Base-by-base conservation (phyloP, 2,329 filamentous ascomycete genomes). In the Neocucurbitaria cava region DNA sequence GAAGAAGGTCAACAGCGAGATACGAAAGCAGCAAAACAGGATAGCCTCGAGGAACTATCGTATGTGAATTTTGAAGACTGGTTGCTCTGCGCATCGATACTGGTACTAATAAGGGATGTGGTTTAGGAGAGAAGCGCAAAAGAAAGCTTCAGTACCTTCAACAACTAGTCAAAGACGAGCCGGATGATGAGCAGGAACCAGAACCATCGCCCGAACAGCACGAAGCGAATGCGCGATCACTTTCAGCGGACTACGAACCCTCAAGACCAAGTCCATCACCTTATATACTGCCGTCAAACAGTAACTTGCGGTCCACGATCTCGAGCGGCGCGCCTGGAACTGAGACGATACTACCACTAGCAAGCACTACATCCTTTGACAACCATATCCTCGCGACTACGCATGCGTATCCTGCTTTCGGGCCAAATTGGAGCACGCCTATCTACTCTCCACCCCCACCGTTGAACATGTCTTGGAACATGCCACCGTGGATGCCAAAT, bases 1-100 rank as follows among this genome's bases (percentile, higher is more conserved):
- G 1, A 70, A 68, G 53, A 75, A 74, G 42, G 64, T 61, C 43
- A 74, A 75, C 44, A 75, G 72, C 55, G 72, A 75, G 55, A 62
- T 68, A 54, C 67, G 72, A 20, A 75, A 75, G 53, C 71, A 72
- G 48, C 72, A 75, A 49, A 75, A 75, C 33, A 66, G 72, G 47
- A 73, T 74, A 62, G 72, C 72, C 28, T 75, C 72, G 17, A 69
- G 71, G 18, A 75, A 75, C 35, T 75, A 75, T 53, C 64, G 72
- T 74, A 63, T 26, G 71, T 62, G 33, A 20, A 9, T 8, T 20
- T n/a, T 11, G 33, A 5, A 33, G 21, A 9, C 7, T 2, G 28
- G 21, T n/a, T 13, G 20, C n/a, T 23, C 39, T 31, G 20, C 9
- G 4, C 20, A n/a, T 4, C n/a, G 20, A n/a, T 26, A 15, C 62